These are phyloP conservation scores for Coniosporium uncinatum DNA, from an alignment of 2,329 filamentous ascomycete species.

Conservation along the genomic window DNA sequence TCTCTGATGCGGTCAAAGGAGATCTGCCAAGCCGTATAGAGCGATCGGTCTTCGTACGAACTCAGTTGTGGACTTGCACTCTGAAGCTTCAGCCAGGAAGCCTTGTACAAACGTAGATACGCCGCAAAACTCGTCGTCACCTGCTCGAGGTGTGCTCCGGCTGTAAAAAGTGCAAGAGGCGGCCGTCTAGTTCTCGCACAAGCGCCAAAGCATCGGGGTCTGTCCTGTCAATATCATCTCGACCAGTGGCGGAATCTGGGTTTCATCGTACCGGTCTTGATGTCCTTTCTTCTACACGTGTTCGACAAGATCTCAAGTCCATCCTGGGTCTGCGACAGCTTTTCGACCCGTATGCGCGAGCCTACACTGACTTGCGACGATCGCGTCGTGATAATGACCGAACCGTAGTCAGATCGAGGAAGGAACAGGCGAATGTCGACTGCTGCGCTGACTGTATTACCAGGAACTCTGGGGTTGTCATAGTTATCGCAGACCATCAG, in stretches of 20 bases:
- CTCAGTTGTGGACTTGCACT: constrained; percentile 17
- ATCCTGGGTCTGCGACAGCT: constrained; percentile 20
- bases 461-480: constrained; percentile 25
- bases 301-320: constrained; percentile 22
- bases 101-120: constrained; percentile 33
- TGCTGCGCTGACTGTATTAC: constrained; percentile 6
- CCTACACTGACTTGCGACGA: constrained; percentile 24
- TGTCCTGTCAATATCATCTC: too few relatives aligned
- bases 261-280: too few relatives aligned
- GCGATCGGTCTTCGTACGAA: constrained; percentile 23
- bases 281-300: too few relatives aligned
- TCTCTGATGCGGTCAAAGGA: constrained; percentile 28
- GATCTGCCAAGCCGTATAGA: constrained; percentile 30
- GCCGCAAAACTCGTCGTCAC: constrained; percentile 24
- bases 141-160: constrained; percentile 35
- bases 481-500: constrained; percentile 37
- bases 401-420: constrained; percentile 27
- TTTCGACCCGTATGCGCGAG: constrained; percentile 21
- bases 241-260: too few relatives aligned
- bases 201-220: constrained; percentile 25
- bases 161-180: constrained; percentile 41
- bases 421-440: constrained; percentile 26
- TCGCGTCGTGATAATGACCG: constrained; percentile 34
- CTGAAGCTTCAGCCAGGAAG: constrained; percentile 29
- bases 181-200: constrained; percentile 30